These are phyloP conservation scores for Monosporozyma aquatica DNA, from an alignment of 805 yeast species.

Conservation along the genomic window DNA sequence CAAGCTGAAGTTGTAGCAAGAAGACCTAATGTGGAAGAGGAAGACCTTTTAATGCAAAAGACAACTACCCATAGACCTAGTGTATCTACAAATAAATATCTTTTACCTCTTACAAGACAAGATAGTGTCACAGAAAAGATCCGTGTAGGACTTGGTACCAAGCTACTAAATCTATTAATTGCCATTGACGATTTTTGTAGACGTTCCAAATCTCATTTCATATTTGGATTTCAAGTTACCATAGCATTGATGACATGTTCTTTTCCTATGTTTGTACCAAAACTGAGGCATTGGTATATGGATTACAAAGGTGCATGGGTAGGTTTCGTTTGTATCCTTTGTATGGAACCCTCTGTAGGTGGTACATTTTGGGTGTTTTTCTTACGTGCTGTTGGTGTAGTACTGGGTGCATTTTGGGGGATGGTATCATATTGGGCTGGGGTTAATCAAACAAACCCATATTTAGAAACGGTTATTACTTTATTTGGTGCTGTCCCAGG, in stretches of 20 bases:
- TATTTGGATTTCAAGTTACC: constrained; percentile 40
- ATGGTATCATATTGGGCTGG: constrained; percentile 40
- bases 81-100: not conserved
- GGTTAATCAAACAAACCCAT: constrained; percentile 32
- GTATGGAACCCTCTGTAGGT: constrained; percentile 43
- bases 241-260: constrained; percentile 39
- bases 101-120: not conserved
- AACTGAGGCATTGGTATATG: constrained; percentile 40
- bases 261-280: constrained; percentile 43
- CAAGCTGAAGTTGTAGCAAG: constrained; percentile 10
- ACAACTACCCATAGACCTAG: constrained; percentile 3
- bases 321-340: constrained; percentile 43
- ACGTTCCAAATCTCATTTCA: constrained; percentile 30
- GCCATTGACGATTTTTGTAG: constrained; percentile 15
- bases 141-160: not conserved
- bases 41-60: constrained; percentile 21
- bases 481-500: constrained; percentile 39
- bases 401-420: constrained; percentile 43
- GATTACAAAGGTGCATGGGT: constrained; percentile 43
- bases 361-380: constrained; percentile 41
- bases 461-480: constrained; percentile 36
- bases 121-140: not conserved
- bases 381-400: constrained; percentile 39
- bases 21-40: constrained; percentile 24
- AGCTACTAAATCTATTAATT: constrained; percentile 1